These are phyloP conservation scores for Musa schizocarpa DNA, from an alignment of 176 grass and related monocot species.

Conservation along the genomic window DNA sequence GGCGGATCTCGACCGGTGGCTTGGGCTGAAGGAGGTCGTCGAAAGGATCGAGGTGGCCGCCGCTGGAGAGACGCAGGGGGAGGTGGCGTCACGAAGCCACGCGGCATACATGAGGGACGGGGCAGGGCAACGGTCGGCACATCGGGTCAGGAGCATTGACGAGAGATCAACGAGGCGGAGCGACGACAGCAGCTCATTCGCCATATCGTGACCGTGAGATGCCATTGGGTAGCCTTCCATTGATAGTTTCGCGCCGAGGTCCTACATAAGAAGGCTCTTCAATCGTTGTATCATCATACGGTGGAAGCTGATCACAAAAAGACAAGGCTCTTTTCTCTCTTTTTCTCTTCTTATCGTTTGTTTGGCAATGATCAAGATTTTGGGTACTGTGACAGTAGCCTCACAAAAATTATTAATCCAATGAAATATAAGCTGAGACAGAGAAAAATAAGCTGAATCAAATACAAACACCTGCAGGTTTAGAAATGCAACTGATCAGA, in stretches of 20 bases:
- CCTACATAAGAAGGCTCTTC: not conserved
- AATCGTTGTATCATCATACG: no score
- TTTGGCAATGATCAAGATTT: no score
- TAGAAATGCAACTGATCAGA: no score
- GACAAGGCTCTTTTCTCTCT: no score
- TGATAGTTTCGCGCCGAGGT: not conserved
- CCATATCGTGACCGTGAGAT: not conserved
- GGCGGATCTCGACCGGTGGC: constrained; percentile 38
- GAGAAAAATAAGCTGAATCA: no score
- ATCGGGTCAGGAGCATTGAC: constrained; percentile 20
- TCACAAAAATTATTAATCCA: no score
- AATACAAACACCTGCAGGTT: no score
- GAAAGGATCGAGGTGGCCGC: constrained; percentile 39
- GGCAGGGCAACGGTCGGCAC: constrained; percentile 29
- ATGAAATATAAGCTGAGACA: no score
- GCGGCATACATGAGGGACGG: constrained; percentile 34
- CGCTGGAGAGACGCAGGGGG: not conserved
- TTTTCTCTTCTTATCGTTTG: no score
- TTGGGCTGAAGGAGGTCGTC: constrained; percentile 38
- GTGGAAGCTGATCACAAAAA: no score
- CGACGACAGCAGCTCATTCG: not conserved
- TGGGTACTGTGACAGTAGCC: no score
- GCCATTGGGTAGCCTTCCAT: not conserved
- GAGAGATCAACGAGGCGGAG: constrained; percentile 29
- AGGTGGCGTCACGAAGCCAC: constrained; percentile 16